Base-by-base conservation (phyloP, 805 yeast genomes). In the Candida multigemmis region DNA sequence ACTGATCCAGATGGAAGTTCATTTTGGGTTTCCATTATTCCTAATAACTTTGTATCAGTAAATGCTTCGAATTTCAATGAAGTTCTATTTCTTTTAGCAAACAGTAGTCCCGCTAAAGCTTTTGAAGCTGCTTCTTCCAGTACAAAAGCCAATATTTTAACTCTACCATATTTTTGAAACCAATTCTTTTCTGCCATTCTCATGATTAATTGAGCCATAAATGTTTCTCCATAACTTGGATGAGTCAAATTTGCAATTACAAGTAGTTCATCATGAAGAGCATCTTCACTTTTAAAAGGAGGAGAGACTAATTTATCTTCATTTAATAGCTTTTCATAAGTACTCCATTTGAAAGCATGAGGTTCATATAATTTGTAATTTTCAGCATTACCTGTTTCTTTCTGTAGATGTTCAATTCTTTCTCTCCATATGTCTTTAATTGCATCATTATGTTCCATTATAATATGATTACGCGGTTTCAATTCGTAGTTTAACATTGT, bases 151-250 rank as follows among this genome's bases (percentile, higher is more conserved):
- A 87, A 53, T 76, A 84, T 71, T 35, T 83, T 64, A 3, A 86
- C 87, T 25, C 79, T 66, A 6, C 94, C 68, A 49, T 67, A 80
- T 38, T 63, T 60, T 35, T 75, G 77, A 6, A 83, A 47, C 95
- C 94, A 84, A 42, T 80, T 81, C 25, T 67, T 60, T 44, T 77
- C 66, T 0, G 70, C 75, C 16, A 77, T 56, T 50, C 93, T 80
- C 33, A 67, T 68, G 17, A 80, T 48, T 74, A 85, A 80, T 52
- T 84, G 94, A 31, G 80, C 74, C 14, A 80, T 49, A 11, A 83
- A 63, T 26, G 78, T 74, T 45, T 79, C 91, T 8, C 80, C 81
- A 32, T 64, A 66, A 6, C 57, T 44, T 19, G 44, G 26, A 12
- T 65, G 59, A 1, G 80, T 63, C 16, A 79, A 55, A 42, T 77